phyloP scores from a whole-genome alignment of 2,329 filamentous ascomycete species.

The Domatiomyces catenatus region DNA sequence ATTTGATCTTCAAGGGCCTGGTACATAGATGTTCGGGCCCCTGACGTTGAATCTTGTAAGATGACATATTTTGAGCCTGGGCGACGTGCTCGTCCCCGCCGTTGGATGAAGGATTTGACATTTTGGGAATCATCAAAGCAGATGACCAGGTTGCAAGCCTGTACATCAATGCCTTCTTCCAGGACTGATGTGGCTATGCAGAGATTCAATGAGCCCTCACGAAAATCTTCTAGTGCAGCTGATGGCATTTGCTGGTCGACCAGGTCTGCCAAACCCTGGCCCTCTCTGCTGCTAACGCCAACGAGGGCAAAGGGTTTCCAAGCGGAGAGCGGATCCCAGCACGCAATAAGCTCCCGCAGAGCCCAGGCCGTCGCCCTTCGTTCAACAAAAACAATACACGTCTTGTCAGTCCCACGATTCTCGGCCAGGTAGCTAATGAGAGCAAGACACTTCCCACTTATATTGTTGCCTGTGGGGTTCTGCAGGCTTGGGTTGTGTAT shows the following conservation, averaged over 20 bases:
- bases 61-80: constrained; percentile 43
- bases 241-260: constrained; percentile 33
- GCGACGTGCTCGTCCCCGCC: constrained; percentile 47
- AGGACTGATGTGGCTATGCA: constrained; percentile 43
- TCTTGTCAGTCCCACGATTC: constrained; percentile 32
- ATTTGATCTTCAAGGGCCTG: constrained; percentile 54
- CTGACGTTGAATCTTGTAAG: constrained; percentile 19
- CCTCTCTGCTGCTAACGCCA: constrained; percentile 31
- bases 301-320: constrained; percentile 35
- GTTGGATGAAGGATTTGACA: constrained; percentile 50
- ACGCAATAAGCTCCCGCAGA: constrained; percentile 41
- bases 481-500: not conserved
- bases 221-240: constrained; percentile 39
- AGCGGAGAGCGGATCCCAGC: constrained; percentile 33
- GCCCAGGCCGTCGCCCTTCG: constrained; percentile 47
- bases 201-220: constrained; percentile 38
- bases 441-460: constrained; percentile 44
- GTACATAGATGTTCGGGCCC: constrained; percentile 38
- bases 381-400: constrained; percentile 51
- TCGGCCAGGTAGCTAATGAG: constrained; percentile 40
- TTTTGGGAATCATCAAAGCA: constrained; percentile 48
- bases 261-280: constrained; percentile 37
- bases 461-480: not conserved
- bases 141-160: constrained; percentile 49
- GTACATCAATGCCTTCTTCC: constrained; percentile 47